Percentiles rank a stretch among this genome's conserved stretches.
Evolutionary conservation across 2,329 filamentous ascomycete species (phyloP).

Genomic region (Cryphonectria japonica): DNA sequence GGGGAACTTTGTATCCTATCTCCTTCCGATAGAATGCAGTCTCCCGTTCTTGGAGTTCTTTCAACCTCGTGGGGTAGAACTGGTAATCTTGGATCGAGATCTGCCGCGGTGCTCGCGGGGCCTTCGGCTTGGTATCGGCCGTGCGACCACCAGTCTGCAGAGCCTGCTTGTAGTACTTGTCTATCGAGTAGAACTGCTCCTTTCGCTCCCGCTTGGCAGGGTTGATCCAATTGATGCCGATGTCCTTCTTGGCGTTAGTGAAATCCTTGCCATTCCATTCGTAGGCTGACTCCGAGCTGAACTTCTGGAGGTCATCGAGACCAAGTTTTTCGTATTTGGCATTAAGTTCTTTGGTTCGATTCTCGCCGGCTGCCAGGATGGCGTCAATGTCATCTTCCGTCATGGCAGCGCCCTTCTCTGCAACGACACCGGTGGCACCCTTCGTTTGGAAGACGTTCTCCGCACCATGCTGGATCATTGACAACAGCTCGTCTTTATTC

Average conservation of each 20-base stretch:
- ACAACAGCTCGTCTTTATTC: conserved; percentile 93
- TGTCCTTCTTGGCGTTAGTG: conserved; percentile 86
- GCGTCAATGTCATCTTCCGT: conserved; percentile 88
- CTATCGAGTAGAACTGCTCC: conserved; percentile 96
- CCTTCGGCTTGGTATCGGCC: conserved; percentile 88
- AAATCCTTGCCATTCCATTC: conserved; percentile 99
- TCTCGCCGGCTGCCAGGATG: conserved; percentile 84
- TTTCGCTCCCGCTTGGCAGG: conserved; percentile 98
- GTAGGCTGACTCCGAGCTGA: conserved; percentile 95
- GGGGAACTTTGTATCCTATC: conserved; percentile 89
- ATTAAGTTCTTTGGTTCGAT: conserved; percentile 86
- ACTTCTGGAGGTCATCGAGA: conserved; percentile 96
- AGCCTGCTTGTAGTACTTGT: conserved; percentile 95
- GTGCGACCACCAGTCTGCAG: conserved; percentile 77
- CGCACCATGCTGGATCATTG: conserved; percentile 99
- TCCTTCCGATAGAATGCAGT: conserved; percentile 96
- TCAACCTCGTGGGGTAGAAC: conserved; percentile 85
- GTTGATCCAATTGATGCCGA: conserved; percentile 96
- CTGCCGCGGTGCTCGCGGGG: conserved; percentile 94
- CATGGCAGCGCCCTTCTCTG: conserved; percentile 64
- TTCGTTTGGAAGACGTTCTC: conserved; percentile 86
- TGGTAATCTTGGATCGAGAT: conserved; percentile 93
- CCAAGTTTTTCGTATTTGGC: conserved; percentile 96
- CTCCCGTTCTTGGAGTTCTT: conserved; percentile 92
- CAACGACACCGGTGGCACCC: conserved; percentile 63